Evolutionary conservation across 805 yeast genomes (phyloP).

Genomic region (Danielia reshetovae): DNA sequence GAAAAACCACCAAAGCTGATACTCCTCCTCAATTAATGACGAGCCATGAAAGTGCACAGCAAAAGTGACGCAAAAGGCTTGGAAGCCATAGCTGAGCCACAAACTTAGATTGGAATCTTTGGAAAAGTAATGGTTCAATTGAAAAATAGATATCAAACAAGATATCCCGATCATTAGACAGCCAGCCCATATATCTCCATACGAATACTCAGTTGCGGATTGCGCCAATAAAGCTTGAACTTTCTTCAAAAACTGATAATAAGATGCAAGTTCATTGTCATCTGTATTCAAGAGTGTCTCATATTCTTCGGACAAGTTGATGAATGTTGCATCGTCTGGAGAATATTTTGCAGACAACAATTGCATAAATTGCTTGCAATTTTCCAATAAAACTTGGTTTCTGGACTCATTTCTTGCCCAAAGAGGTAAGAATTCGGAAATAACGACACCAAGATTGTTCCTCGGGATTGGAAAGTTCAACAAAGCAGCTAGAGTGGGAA

Average conservation of each 20-base stretch:
- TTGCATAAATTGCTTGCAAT: constrained; percentile 52
- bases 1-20: constrained; percentile 86
- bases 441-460: constrained; percentile 70
- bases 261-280: constrained; percentile 13
- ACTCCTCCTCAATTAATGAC: constrained; percentile 86
- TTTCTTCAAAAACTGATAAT: constrained; percentile 35
- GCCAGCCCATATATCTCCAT: constrained; percentile 37
- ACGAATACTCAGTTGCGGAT: constrained; percentile 71
- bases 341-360: constrained; percentile 42
- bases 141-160: too few relatives aligned
- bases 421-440: constrained; percentile 52
- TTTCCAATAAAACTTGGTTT: constrained; percentile 43
- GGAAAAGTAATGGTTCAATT: too few relatives aligned
- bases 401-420: constrained; percentile 39
- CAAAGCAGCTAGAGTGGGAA: constrained; percentile 62
- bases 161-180: background rate
- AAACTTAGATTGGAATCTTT: too few relatives aligned
- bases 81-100: background rate
- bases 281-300: constrained; percentile 2
- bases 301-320: constrained; percentile 13
- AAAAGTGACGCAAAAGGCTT: constrained; percentile 38
- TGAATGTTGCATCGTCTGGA: constrained; percentile 4
- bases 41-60: constrained; percentile 80
- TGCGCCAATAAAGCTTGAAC: constrained; percentile 51
- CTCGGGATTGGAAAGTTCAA: constrained; percentile 66